Conservation (phyloP, 768 basidiomycete species). For the Naganishia antarctica region DNA sequence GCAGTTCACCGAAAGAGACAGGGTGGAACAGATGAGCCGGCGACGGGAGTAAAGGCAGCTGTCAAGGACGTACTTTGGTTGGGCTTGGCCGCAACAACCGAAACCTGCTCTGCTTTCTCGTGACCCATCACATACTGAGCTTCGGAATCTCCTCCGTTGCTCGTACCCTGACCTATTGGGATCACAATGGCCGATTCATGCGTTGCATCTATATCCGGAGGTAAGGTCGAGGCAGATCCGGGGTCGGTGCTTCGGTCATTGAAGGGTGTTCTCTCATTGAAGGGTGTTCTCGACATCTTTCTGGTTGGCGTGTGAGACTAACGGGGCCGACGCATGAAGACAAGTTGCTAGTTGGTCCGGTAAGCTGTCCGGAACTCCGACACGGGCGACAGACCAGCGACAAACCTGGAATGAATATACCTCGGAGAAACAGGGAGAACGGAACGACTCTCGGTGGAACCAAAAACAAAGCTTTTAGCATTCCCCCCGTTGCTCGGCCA, state of each 20-base stretch:
- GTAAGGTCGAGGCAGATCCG: not conserved
- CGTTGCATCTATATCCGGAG: not conserved
- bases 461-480: not conserved
- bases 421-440: not conserved
- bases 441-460: not conserved
- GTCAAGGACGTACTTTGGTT: slow-evolving; percentile 16
- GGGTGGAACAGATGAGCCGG: no score
- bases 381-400: not conserved
- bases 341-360: no score
- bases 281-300: no score
- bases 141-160: not conserved
- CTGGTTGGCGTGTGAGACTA: no score
- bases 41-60: no score
- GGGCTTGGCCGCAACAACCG: not conserved
- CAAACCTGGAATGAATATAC: not conserved
- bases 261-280: slow-evolving; percentile 11
- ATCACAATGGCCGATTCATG: not conserved
- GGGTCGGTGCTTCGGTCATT: not conserved
- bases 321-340: no score
- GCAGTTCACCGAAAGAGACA: not conserved
- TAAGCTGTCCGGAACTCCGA: no score
- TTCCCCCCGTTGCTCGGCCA: no score
- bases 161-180: not conserved
- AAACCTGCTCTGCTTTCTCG: not conserved
- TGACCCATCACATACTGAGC: not conserved